Conservation (phyloP, 345 rosid genomes). For the Euphorbia pulcherrima region DNA sequence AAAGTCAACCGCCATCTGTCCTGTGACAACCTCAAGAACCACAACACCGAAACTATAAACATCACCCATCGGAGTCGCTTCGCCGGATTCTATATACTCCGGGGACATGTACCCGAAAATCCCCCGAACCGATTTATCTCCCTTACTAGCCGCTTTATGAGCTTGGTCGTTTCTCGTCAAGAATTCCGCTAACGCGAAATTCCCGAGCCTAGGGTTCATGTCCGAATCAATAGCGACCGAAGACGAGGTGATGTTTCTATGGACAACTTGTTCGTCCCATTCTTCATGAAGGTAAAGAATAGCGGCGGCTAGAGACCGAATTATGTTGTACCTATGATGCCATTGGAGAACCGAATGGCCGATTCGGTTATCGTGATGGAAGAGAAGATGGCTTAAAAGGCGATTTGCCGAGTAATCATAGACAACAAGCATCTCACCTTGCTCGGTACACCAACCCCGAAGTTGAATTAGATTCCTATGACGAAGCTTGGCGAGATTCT, state of each 20-base stretch:
- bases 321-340: conserved; percentile 60
- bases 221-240: conserved; percentile 70
- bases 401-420: conserved; percentile 73
- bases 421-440: conserved; percentile 93
- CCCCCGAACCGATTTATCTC: conserved; percentile 66
- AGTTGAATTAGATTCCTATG: conserved; percentile 87
- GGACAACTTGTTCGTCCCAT: conserved; percentile 94
- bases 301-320: conserved; percentile 76
- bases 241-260: conserved; percentile 79
- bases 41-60: conserved; percentile 87
- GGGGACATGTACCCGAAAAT: conserved; percentile 96
- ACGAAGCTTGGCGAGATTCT: conserved; percentile 73
- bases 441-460: conserved; percentile 97
- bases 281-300: conserved; percentile 89
- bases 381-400: conserved; percentile 70
- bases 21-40: conserved; percentile 80
- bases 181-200: conserved; percentile 93
- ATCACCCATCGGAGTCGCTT: conserved; percentile 78
- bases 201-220: conserved; percentile 77
- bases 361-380: conserved; percentile 38
- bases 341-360: conserved; percentile 47
- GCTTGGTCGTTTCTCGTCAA: conserved; percentile 68
- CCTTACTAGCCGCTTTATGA: conserved; percentile 46
- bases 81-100: conserved; percentile 80
- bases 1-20: conserved; percentile 83